Evolutionary conservation across 495 filamentous ascomycete genomes (phyloP), one percentile per base, ranked within the genome.

Genomic region (Penicillium crystallinum): DNA sequence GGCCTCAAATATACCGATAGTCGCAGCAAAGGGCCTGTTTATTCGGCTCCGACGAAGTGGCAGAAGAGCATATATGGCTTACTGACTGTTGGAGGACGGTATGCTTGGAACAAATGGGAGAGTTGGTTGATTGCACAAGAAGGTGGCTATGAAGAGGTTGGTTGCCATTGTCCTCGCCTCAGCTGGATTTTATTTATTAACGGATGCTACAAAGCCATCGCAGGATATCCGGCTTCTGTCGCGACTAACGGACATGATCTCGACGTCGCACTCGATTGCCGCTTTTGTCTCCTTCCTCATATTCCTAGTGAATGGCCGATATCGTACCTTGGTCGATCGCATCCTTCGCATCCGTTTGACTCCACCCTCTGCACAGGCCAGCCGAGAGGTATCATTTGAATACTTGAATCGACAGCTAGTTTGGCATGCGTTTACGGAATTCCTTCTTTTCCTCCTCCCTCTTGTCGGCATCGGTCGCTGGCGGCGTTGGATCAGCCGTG

Each of bases 401-500:
- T 98, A 97, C 66, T 81, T 98, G 38, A 98, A 98, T 64, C 86
- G 93, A 12, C 93, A 98, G 68, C 81, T 98, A 6, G 93, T 98
- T 36, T 98, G 93, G 93, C 93, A 98, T 65, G 93, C 93, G 15
- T 97, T 98, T 60, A 98, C 93, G 21, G 93, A 98, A 66, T 98
- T 98, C 62, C 78, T 99, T 5, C 82, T 99, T 6, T 99, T 99
- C 66, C 80, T 99, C 10, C 78, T 99, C 4, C 93, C 93, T 1
- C 75, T 99, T 22, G 89, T 99, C 36, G 92, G 92, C 37, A 92
- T 99, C 52, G 86, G 85, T 58, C 79, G 91, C 51, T 99, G 93
- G 93, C 80, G 88, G 45, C 80, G 91, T 45, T 97, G 91, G 90
- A 77, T 96, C 21, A 77, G 84, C 22, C 79, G 92, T 41, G 83